These are phyloP conservation scores for Alternaria sp. DNA, from an alignment of 2,329 filamentous ascomycete genomes.

Conservation along the genomic window DNA sequence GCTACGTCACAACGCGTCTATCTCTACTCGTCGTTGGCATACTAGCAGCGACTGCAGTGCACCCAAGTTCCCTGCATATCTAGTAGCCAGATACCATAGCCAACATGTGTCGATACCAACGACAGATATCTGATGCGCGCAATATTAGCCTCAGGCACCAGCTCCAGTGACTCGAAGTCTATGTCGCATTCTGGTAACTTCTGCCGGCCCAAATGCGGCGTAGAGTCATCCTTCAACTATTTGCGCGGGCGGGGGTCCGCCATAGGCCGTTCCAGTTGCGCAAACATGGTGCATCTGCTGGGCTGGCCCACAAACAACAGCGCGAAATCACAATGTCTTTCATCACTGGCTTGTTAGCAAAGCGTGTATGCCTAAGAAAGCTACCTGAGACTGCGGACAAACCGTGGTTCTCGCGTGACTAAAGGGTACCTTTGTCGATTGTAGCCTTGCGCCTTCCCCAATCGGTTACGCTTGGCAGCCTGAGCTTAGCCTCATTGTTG, in stretches of 20 bases:
- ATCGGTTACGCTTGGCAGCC: conserved; percentile 18
- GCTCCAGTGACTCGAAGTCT: not conserved
- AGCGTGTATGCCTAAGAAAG: not conserved
- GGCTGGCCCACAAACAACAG: conserved; percentile 7
- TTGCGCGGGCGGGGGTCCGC: not conserved
- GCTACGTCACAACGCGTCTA: not conserved
- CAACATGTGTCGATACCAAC: not conserved
- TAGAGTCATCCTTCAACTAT: conserved; percentile 9
- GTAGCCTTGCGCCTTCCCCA: conserved; percentile 37
- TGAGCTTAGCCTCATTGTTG: conserved; percentile 29
- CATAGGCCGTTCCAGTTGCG: not conserved
- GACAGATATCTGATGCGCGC: not conserved
- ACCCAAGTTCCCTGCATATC: not conserved
- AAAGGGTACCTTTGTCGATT: conserved; percentile 13
- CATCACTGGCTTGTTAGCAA: not conserved
- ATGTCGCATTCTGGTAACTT: conserved; percentile 11
- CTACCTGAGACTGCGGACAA: conserved; percentile 1
- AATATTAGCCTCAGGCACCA: not conserved
- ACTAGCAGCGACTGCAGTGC: not conserved
- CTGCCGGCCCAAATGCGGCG: conserved; percentile 7
- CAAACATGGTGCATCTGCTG: conserved; percentile 5
- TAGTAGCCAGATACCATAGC: not conserved
- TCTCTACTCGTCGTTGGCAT: not conserved
- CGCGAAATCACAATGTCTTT: conserved; percentile 8
- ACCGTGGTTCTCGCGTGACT: conserved; percentile 5